Base-by-base conservation (phyloP, 164 flowering plant genomes). In the Tinospora cordifolia region DNA sequence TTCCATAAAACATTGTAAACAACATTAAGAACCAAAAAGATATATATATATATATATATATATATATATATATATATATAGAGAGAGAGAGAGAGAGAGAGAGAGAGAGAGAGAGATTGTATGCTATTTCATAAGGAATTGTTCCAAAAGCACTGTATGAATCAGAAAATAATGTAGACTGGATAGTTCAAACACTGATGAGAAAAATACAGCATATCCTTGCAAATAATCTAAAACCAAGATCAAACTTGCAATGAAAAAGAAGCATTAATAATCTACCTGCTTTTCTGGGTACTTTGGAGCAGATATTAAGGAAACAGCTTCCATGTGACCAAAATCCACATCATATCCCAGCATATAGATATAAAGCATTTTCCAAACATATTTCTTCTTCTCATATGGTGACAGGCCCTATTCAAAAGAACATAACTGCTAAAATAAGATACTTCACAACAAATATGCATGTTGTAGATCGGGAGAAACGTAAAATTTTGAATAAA, bases 301-400 rank as follows among this genome's bases (percentile, higher is more conserved):
- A 22, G 99, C 98, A 76, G 99, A 95, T 80, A 95, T 91, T 69
- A 95, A 75, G 51, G 99, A 95, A 75, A 95, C 98, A 63, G 98
- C 95, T 84, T 95, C 99, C 99, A 95, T 95, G 75, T 95, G 99
- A 77, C 99, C 99, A 80, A 95, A 95, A 80, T 95, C 99, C 51
- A 95, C 98, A 85, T 95, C 99, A 78, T 95, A 95, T 47, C 99
- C 99, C 66, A 93, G 85, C 99, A 95, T 91, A 71, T 82, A 85
- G 51, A 95, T 88, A 81, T 95, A 95, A 49, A 95, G 97, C 98
- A 92, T 95, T 78, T 95, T 93, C 98, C 99, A 93, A 12, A 92
- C 99, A 86, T 95, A 95, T 79, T 95, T 95, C 86, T 95, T 95
- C 88, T 95, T 95, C 69, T 95, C 95, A 75, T 95, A 93, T 46